These are phyloP conservation scores for Avicennia marina DNA, from an alignment of 257 asterid species.

Conservation along the genomic window DNA sequence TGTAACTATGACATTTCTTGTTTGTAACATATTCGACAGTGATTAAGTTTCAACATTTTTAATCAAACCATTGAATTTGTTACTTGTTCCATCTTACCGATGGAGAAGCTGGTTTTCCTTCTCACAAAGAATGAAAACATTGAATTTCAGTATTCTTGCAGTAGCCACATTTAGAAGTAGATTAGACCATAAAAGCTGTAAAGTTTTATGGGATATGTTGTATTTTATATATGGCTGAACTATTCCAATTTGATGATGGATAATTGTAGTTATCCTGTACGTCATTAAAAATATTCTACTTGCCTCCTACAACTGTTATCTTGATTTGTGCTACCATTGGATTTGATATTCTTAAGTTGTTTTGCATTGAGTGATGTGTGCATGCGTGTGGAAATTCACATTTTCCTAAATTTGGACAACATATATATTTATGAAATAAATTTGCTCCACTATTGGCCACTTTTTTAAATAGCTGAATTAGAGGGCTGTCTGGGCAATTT, in stretches of 20 bases:
- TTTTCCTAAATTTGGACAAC: background rate
- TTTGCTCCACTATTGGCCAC: background rate
- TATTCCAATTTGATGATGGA: background rate
- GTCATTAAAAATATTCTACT: background rate
- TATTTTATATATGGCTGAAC: constrained; percentile 1
- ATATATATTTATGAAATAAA: background rate
- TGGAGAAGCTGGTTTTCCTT: background rate
- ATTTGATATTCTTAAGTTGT: background rate
- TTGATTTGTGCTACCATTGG: background rate
- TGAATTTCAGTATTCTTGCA: background rate
- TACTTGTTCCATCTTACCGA: background rate
- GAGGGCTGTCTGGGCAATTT: background rate
- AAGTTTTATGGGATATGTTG: too few species aligned
- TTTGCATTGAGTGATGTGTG: background rate
- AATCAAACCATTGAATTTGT: background rate
- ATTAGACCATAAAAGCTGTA: background rate
- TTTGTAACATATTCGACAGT: background rate
- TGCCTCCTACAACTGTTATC: background rate
- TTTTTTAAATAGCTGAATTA: background rate
- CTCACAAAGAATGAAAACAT: background rate
- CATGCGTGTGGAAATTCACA: background rate
- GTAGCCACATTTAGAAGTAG: background rate
- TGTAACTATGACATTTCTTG: background rate
- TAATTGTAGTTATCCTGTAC: background rate
- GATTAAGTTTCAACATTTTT: background rate